Evolutionary conservation across 441 rosid species (phyloP).

Genomic region (Syzygium syzygioides): DNA sequence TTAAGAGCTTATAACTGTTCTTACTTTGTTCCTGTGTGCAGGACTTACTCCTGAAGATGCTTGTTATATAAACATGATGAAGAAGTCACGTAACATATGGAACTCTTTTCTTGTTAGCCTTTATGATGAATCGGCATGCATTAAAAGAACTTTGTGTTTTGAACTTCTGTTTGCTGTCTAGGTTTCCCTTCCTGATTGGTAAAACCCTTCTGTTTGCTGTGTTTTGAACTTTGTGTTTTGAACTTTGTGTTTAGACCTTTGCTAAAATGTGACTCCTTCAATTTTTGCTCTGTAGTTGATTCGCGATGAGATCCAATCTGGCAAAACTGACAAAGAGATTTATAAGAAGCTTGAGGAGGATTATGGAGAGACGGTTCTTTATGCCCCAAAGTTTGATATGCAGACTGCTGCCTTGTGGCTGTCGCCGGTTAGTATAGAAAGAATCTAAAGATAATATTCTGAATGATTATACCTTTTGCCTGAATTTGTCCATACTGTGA

Average conservation of each 20-base stretch:
- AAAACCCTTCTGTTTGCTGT: not conserved
- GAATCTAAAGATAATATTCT: not conserved
- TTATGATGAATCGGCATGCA: not conserved
- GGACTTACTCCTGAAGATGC: not conserved
- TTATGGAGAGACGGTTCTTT: constrained; percentile 89
- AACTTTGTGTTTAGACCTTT: too few relatives aligned
- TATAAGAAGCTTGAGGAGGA: constrained; percentile 89
- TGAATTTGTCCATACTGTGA: not conserved
- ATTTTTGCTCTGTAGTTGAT: constrained; percentile 50
- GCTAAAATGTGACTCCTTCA: not conserved
- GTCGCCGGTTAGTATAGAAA: constrained; percentile 65
- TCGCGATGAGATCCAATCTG: constrained; percentile 75
- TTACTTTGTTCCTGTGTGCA: not conserved
- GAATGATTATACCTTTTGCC: not conserved
- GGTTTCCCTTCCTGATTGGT: not conserved
- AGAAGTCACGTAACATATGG: not conserved
- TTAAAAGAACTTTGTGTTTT: not conserved
- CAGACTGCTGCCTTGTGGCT: constrained; percentile 94
- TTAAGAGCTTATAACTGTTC: not conserved
- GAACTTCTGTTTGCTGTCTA: not conserved
- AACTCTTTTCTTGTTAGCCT: not conserved
- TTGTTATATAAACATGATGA: not conserved
- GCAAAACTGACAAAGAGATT: constrained; percentile 87
- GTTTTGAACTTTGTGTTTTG: too few relatives aligned
- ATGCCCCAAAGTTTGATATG: constrained; percentile 83